Evolutionary conservation across 495 filamentous ascomycete species (phyloP), one percentile per base, ranked within the genome.

Genomic region (Viridothelium virens): DNA sequence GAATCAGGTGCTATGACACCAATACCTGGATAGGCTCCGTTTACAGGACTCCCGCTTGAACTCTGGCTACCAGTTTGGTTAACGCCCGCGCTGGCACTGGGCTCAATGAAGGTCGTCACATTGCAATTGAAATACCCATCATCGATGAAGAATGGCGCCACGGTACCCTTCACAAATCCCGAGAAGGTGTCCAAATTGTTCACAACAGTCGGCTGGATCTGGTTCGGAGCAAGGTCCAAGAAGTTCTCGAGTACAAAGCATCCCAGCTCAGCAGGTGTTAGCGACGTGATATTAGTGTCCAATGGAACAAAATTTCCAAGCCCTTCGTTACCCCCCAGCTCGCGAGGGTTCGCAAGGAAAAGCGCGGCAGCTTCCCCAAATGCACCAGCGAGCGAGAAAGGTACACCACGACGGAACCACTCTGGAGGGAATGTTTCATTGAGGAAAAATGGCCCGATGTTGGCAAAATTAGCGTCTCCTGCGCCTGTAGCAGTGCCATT

Each of bases 391-490:
- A 72, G 70, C 59, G 63, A 18, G 46, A 70, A 72, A 18, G 70
- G 63, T 2, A 46, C 63, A 4, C 53, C 59, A 44, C 70, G 63
- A 3, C 67, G 63, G 62, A 53, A 72, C 70, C 71, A 72, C 11
- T 68, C 48, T 4, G 36, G 9, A 6, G 71, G 71, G 61, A 73
- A 73, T 18, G 68, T 72, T 38, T 73, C 71, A 56, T 73, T 70
- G 4, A 73, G 70, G 68, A 73, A 73, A 61, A 73, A 73, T 2
- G 71, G 70, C 25, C 65, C 71, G 44, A 73, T 64, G 56, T 72
- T 73, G 16, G 41, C 59, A 50, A 47, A 73, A 63, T 70, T 47
- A 2, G 70, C 65, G 31, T 61, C 34, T 4, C 34, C 46, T 31
- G 50, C 56, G 31, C 53, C 53, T 33, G 53, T 59, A 34, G 18